phyloP scores from a whole-genome alignment of 1,284 basidiomycete species.

The Meira nashicola region DNA sequence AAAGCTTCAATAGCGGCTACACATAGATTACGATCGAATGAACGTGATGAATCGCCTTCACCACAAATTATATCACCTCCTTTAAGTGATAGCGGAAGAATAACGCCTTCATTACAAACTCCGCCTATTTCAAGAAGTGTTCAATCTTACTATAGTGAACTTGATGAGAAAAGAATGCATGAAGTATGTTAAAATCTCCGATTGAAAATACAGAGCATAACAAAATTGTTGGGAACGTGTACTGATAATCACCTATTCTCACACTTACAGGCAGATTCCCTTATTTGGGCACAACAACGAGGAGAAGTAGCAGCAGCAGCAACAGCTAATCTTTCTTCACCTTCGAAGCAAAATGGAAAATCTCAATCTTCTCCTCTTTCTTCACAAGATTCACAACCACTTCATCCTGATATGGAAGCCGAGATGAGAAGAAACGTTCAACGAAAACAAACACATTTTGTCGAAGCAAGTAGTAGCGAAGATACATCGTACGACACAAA shows the following conservation, averaged over 20 bases:
- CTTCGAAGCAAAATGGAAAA: background rate
- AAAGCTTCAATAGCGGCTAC: too few species aligned
- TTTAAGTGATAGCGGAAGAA: background rate
- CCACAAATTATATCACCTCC: background rate
- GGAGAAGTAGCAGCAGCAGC: too few species aligned
- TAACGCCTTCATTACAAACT: constrained; percentile 11
- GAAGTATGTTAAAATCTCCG: constrained; percentile 13
- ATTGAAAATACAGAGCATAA: constrained; percentile 10
- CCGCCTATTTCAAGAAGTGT: constrained; percentile 27
- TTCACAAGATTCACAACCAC: constrained; percentile 10
- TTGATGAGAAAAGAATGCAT: constrained; percentile 38
- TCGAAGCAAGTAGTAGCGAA: background rate
- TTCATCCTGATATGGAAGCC: background rate
- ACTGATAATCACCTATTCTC: background rate
- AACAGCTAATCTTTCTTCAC: constrained; percentile 4
- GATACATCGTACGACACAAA: background rate
- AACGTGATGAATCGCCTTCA: background rate
- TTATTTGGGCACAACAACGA: background rate
- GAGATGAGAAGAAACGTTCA: background rate
- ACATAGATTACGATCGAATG: too few species aligned
- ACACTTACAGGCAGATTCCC: background rate
- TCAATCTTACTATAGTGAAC: constrained; percentile 33
- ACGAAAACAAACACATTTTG: background rate
- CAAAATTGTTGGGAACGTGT: constrained; percentile 9
- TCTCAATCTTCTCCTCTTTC: too few species aligned